Evolutionary conservation across 371 early-diverging fungal species (phyloP).

Genomic region (Actinomortierella ambigua): DNA sequence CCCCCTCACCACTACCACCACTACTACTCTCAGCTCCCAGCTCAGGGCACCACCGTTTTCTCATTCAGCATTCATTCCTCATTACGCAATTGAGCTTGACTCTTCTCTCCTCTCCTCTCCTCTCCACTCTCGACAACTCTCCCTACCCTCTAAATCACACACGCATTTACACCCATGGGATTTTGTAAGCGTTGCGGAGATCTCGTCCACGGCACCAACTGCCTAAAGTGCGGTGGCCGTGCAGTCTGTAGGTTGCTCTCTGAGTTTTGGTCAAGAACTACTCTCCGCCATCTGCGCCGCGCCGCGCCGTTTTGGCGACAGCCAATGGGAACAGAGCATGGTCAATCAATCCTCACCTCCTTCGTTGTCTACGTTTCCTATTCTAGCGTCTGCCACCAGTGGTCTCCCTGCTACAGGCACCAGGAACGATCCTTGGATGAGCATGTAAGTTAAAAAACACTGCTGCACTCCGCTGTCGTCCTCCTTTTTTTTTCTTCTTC

Average conservation of each 20-base stretch:
- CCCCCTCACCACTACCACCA: background rate
- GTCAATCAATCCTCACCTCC: background rate
- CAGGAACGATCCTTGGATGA: conserved; percentile 47
- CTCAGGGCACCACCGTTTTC: background rate
- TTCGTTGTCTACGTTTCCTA: background rate
- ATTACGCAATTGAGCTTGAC: background rate
- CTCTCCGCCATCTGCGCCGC: background rate
- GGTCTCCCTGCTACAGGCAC: conserved; percentile 43
- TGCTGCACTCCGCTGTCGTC: background rate
- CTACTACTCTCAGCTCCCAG: too few species aligned
- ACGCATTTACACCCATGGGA: conserved; percentile 45
- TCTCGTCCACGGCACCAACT: conserved; percentile 55
- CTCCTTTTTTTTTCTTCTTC: background rate
- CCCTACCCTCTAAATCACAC: background rate
- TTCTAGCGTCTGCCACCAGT: conserved; percentile 55
- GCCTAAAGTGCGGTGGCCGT: conserved; percentile 62
- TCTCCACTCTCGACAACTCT: background rate
- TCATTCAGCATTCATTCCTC: background rate
- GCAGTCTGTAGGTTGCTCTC: conserved; percentile 56
- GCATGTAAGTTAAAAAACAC: conserved; percentile 28
- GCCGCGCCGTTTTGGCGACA: background rate
- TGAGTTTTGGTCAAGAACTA: too few species aligned
- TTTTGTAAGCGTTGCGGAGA: conserved; percentile 69
- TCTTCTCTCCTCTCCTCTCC: conserved; percentile 1
- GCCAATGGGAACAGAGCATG: too few species aligned